These are phyloP conservation scores for barley (Hordeum vulgare) DNA, from an alignment of 176 grass and related monocot species.

Conservation along the genomic window MorexV3_pseudomolecules_assembly NC_058520.1:536474826-536475325, in stretches of 20 bases:
- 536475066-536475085: slow-evolving; percentile 66
- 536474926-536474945: slow-evolving; percentile 6
- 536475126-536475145: slow-evolving; percentile 74
- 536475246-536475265: background rate
- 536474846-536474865: background rate
- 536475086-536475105: slow-evolving; percentile 71
- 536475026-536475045: slow-evolving; percentile 12
- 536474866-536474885: background rate
- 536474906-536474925: background rate
- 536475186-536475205: slow-evolving; percentile 18
- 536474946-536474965: background rate
- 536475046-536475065: slow-evolving; percentile 65
- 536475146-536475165: slow-evolving; percentile 56
- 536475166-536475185: slow-evolving; percentile 49
- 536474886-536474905: background rate
- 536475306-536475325: slow-evolving; percentile 9
- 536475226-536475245: slow-evolving; percentile 2
- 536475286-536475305: background rate
- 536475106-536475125: slow-evolving; percentile 84
- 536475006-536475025: background rate
- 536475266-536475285: slow-evolving; percentile 15
- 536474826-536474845: background rate
- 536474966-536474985: slow-evolving; percentile 13
- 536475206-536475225: slow-evolving; percentile 8
- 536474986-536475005: slow-evolving; percentile 24